Conservation (phyloP, 139 green algal genomes). For the Raphidocelis subcapitata region DNA sequence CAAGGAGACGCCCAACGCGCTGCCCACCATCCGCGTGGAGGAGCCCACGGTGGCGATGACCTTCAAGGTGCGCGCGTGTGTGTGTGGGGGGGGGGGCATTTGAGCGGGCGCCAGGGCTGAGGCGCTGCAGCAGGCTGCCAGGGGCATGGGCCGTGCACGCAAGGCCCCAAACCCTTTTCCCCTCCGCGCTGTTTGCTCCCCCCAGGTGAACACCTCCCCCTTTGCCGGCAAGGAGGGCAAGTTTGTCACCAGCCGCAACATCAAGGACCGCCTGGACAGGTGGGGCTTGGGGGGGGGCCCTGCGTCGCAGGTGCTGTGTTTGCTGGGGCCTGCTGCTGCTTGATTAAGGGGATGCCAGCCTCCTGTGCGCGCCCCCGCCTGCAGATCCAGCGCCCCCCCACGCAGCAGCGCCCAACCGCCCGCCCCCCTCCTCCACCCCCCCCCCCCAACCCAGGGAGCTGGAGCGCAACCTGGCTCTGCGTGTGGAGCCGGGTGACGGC, state of each 20-base stretch:
- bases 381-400: too few relatives aligned
- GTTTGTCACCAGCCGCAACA: slow-evolving; percentile 89
- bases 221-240: slow-evolving; percentile 97
- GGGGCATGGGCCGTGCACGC: too few relatives aligned
- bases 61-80: slow-evolving; percentile 82
- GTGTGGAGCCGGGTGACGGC: slow-evolving; percentile 88
- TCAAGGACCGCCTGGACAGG: slow-evolving; percentile 73
- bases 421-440: too few relatives aligned
- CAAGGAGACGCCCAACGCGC: slow-evolving; percentile 50
- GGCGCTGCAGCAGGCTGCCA: too few relatives aligned
- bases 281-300: neutral
- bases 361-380: too few relatives aligned
- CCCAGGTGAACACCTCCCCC: slow-evolving; percentile 87
- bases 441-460: slow-evolving; percentile 57
- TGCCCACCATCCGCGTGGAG: slow-evolving; percentile 97
- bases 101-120: too few relatives aligned
- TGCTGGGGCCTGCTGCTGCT: too few relatives aligned
- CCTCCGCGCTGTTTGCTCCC: neutral
- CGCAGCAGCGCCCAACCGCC: too few relatives aligned
- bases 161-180: neutral
- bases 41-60: slow-evolving; percentile 98
- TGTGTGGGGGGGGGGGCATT: too few relatives aligned
- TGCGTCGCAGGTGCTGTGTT: too few relatives aligned
- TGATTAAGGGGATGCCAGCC: too few relatives aligned
- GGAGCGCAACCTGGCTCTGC: slow-evolving; percentile 96